Conservation (phyloP, 441 rosid species). For the Jatropha multifida region DNA sequence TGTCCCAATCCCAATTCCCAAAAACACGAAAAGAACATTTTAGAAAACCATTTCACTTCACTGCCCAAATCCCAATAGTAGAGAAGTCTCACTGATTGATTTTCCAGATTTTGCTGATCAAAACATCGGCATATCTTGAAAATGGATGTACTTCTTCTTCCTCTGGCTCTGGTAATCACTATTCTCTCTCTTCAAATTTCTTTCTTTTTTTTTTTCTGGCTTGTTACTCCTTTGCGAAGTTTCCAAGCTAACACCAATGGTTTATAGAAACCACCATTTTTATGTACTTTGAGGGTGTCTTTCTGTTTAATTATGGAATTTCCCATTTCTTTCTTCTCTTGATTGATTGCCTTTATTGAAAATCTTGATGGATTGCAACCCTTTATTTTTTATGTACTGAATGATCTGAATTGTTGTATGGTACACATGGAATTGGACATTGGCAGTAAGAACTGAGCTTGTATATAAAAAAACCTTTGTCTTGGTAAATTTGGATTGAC, state of each 20-base stretch:
- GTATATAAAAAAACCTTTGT: not conserved
- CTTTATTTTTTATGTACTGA: not conserved
- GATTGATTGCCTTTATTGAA: not conserved
- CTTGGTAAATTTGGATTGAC: constrained; percentile 8
- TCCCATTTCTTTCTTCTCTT: not conserved
- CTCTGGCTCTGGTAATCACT: not conserved
- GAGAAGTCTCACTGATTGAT: not conserved
- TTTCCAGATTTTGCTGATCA: not conserved
- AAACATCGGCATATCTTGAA: not conserved
- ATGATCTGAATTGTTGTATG: not conserved
- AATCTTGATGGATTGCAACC: not conserved
- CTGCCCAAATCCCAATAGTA: not conserved
- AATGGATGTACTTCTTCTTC: not conserved
- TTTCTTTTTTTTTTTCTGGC: not conserved
- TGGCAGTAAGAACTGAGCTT: not conserved
- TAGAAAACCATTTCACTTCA: not conserved
- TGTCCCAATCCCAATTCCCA: not conserved
- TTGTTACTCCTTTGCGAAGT: constrained; percentile 6
- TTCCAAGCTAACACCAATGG: not conserved
- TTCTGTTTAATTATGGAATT: not conserved
- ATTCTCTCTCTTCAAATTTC: constrained; percentile 1
- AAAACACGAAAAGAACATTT: not conserved
- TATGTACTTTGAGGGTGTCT: not conserved
- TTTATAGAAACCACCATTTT: not conserved
- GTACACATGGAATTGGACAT: not conserved